Base-by-base conservation (phyloP, 345 rosid species). In the Adansonia digitata region DNA sequence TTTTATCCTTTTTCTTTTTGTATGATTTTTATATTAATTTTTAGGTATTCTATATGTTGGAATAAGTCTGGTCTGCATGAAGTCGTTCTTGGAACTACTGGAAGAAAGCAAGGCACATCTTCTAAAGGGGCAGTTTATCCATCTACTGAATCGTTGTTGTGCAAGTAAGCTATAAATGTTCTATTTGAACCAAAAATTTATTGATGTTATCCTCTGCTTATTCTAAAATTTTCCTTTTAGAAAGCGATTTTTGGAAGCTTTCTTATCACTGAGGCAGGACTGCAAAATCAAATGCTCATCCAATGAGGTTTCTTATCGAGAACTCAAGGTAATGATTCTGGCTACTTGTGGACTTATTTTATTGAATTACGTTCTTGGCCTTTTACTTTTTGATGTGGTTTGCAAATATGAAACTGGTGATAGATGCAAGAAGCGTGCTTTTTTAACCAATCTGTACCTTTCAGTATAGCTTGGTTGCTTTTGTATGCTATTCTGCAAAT, bases 81-180 rank as follows among this genome's bases (percentile, higher is more conserved):
- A 84, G 99, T 91, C 29, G 71, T 91, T 80, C 97, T 93, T 69
- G 98, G 98, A 77, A 95, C 98, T 60, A 90, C 90, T 0, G 98
- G 99, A 53, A 89, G 97, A 82, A 93, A 93, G 84, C 99, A 93
- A 81, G 99, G 99, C 34, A 88, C 98, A 52, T 92, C 98, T 69
- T 84, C 93, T 52, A 94, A 87, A 88, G 92, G 94, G 73, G 92
- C 97, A 43, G 77, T 86, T 73, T 88, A 84, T 76, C 96, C 89
- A 74, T 87, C 98, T 57, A 90, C 97, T 1, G 86, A 86, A 75
- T 90, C 98, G 81, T 89, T 81, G 73, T 74, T 94, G 77, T 91
- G 98, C 97, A 94, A 94, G 98, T 92, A 87, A 83, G 91, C 26
- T 37, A 75, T 34, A 59, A 74, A 17, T 61, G 65, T 71, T 74